Conservation (phyloP, 805 yeast species). For the Ogataea pilisensis region DNA sequence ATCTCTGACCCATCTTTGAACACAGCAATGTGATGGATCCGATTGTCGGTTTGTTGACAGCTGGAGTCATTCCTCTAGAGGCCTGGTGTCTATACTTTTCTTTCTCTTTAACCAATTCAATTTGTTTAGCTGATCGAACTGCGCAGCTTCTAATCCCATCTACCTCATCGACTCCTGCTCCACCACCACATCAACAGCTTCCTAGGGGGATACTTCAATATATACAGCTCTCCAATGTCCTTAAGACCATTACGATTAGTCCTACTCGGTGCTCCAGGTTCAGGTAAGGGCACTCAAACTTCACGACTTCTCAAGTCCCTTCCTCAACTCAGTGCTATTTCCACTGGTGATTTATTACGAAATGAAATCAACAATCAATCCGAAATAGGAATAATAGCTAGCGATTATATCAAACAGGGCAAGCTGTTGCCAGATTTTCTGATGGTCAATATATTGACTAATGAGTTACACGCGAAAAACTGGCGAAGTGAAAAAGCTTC, state of each 20-base stretch:
- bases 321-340: conserved; percentile 52
- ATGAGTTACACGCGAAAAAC: conserved; percentile 38
- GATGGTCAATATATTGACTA: conserved; percentile 55
- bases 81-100: no score
- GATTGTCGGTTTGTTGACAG: no score
- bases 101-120: no score
- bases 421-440: conserved; percentile 67
- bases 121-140: no score
- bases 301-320: conserved; percentile 53
- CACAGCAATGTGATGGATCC: no score
- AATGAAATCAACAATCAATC: conserved; percentile 55
- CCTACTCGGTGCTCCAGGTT: conserved; percentile 89
- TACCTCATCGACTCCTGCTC: no score
- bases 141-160: no score
- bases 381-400: conserved; percentile 52
- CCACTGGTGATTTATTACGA: conserved; percentile 84
- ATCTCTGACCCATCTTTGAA: no score
- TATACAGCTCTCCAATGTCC: no score
- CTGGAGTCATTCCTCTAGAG: no score
- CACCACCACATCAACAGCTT: no score
- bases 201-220: no score
- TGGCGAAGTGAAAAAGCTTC: conserved; percentile 44
- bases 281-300: conserved; percentile 93
- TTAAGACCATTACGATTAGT: conserved; percentile 57
- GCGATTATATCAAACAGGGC: conserved; percentile 56